Evolutionary conservation across 352 stramenopile species (phyloP), one percentile per base, ranked within the genome.

Genomic region (Blastocystis sp.): DNA sequence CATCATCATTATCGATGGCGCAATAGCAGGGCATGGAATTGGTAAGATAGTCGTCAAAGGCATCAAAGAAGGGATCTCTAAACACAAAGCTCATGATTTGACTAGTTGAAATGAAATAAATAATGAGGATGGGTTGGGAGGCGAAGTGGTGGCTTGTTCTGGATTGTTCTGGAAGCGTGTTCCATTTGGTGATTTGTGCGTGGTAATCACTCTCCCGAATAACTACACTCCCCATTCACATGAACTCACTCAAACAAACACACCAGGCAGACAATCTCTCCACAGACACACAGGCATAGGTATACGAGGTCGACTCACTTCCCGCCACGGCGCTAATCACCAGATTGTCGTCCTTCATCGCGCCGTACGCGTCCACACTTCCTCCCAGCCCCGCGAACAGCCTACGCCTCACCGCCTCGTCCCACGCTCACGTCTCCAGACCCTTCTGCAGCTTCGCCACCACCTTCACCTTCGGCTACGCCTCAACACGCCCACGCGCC

Each of bases 301-400:
- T 81, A 38, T 81, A 81, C 45, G 62, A 66, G 11, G 70, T 65
- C 17, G 70, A 81, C 17, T 81, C 70, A 66, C 45, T 81, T 10
- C 70, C 43, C 53, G n/a, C 70, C n/a, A 81, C 21, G 23, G 70
- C 38, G 70, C 70, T 81, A 62, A 81, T 52, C 48, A 64, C 40
- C 43, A 81, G 28, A 65, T 81, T 81, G 19, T 81, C 70, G 19
- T 81, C 70, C 45, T 81, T 81, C 48, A 64, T 34, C 23, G 70
- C 41, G 23, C 70, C 69, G 34, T 79, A 79, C 4, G 69, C 69
- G 10, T 79, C 41, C 69, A 79, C 43, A 28, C 40, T 60, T 11
- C 69, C 69, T 62, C 69, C 69, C 69, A 79, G 52, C 34, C 11
- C 40, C 34, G 28, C 43, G 34, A 79, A 79, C 65, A 76, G 62